phyloP scores from a whole-genome alignment of 1,139 yeast genomes.

The Martiniozyma asiatica region DNA sequence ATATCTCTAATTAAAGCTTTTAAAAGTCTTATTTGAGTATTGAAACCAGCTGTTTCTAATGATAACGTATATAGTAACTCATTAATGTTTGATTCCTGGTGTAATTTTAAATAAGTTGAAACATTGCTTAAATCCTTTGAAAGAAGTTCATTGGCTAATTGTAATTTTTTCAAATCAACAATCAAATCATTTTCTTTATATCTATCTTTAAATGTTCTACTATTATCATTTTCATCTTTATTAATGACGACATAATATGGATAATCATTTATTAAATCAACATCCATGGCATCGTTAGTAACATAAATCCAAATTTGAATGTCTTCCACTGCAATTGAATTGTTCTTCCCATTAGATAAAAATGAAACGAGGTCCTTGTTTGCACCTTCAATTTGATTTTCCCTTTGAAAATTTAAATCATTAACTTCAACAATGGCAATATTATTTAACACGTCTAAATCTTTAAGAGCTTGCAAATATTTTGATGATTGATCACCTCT shows the following conservation, averaged over 20 bases:
- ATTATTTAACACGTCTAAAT: slow-evolving; percentile 18
- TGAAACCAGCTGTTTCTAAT: slow-evolving; percentile 20
- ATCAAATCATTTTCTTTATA: slow-evolving; percentile 8
- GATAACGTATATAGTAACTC: slow-evolving; percentile 17
- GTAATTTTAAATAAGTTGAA: slow-evolving; percentile 15
- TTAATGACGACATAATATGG: slow-evolving; percentile 16
- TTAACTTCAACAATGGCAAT: slow-evolving; percentile 20
- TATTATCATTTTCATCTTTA: slow-evolving; percentile 4
- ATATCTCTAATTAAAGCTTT: slow-evolving; percentile 17
- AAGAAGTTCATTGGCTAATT: slow-evolving; percentile 18
- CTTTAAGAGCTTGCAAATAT: slow-evolving; percentile 4
- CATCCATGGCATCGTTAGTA: slow-evolving; percentile 13
- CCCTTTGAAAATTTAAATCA: slow-evolving; percentile 7
- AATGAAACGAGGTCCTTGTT: slow-evolving; percentile 6
- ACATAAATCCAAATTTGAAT: slow-evolving; percentile 21
- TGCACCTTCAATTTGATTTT: slow-evolving; percentile 8
- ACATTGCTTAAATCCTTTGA: slow-evolving; percentile 16
- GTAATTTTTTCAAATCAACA: slow-evolving; percentile 17
- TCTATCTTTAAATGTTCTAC: slow-evolving; percentile 6
- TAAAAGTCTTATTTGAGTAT: slow-evolving; percentile 16
- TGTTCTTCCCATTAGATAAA: not conserved
- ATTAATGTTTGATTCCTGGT: slow-evolving; percentile 18
- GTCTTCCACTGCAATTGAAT: slow-evolving; percentile 6
- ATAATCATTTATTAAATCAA: slow-evolving; percentile 13
- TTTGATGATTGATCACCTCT: slow-evolving; percentile 14